Conservation (phyloP, 768 basidiomycete genomes). For the Russula compacta region DNA sequence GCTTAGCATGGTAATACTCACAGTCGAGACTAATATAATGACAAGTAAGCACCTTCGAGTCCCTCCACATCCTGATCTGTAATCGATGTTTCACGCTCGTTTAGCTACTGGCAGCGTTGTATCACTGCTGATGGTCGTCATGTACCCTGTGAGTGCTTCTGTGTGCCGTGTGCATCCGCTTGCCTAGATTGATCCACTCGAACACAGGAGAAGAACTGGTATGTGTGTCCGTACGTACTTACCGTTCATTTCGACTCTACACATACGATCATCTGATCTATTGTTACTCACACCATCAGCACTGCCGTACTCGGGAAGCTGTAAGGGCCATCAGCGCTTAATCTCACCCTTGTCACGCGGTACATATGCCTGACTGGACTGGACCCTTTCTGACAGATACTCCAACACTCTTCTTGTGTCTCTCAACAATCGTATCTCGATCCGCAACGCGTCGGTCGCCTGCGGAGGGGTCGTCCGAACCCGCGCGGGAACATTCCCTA, state of each 20-base stretch:
- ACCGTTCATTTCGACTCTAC: background rate
- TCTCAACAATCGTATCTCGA: constrained; percentile 19
- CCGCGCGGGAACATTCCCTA: background rate
- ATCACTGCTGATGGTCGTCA: background rate
- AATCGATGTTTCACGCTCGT: background rate
- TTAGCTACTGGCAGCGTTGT: background rate
- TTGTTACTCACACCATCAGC: background rate
- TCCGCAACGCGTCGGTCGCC: background rate
- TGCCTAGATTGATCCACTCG: background rate
- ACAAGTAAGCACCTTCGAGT: background rate
- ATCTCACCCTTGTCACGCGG: too few species aligned
- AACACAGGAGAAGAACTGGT: constrained; percentile 5
- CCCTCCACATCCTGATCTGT: too few species aligned
- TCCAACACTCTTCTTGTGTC: constrained; percentile 25
- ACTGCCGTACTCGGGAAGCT: constrained; percentile 10
- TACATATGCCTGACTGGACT: background rate
- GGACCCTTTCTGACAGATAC: background rate
- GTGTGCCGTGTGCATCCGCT: background rate
- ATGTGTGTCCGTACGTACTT: background rate
- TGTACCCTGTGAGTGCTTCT: background rate
- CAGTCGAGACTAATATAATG: constrained; percentile 23
- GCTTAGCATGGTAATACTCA: constrained; percentile 20
- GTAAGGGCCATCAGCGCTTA: constrained; percentile 1
- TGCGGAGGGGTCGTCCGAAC: background rate
- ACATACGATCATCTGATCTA: background rate